phyloP scores from a whole-genome alignment of 2,329 filamentous ascomycete genomes.

The Trichoderma sp. region DNA sequence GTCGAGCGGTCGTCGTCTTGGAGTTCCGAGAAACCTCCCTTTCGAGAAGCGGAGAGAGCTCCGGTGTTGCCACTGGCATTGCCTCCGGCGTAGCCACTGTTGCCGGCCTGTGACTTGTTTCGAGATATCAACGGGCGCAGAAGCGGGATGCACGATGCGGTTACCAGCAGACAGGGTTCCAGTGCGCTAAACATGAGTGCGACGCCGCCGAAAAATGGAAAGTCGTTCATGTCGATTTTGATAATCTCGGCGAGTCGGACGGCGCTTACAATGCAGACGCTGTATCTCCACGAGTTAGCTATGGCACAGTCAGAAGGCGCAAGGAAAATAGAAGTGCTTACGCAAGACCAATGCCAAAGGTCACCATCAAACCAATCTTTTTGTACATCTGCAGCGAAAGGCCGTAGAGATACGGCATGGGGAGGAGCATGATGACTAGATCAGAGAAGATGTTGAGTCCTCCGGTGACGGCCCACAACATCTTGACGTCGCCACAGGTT shows the following conservation, averaged over 20 bases:
- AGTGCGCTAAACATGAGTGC: background rate
- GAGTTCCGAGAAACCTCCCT: background rate
- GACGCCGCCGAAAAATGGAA: background rate
- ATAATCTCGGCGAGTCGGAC: background rate
- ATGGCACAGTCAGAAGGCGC: background rate
- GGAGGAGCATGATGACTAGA: background rate
- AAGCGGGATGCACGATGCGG: background rate
- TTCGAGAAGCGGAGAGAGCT: background rate
- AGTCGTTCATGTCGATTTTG: background rate
- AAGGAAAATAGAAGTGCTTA: background rate
- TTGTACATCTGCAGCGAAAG: background rate
- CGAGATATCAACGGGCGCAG: background rate
- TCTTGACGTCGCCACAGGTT: background rate
- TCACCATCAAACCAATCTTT: background rate
- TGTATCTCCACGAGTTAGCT: background rate
- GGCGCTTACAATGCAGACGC: background rate
- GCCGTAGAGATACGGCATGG: background rate
- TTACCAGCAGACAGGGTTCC: background rate
- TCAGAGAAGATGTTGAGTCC: background rate
- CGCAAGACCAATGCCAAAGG: background rate
- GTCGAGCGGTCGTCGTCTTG: background rate
- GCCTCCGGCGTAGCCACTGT: background rate
- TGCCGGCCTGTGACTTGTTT: background rate
- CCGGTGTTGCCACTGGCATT: background rate
- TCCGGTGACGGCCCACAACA: background rate